Evolutionary conservation across 108 stramenopile species (phyloP).

Genomic region (Hondaea fermentalgiana): DNA sequence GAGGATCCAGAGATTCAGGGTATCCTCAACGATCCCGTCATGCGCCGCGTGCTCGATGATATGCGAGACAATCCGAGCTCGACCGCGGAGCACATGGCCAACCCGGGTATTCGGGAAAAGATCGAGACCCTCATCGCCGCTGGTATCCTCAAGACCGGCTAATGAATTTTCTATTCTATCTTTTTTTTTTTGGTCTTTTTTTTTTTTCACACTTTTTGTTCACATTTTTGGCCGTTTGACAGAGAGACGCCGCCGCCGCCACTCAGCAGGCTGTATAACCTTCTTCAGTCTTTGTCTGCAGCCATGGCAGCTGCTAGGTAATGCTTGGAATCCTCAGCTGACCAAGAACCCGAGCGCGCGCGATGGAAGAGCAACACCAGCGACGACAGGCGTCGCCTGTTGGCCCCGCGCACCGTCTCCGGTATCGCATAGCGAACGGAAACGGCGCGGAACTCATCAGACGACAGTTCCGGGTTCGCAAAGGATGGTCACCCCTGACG

Average conservation of each 20-base stretch:
- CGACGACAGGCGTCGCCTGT: neutral
- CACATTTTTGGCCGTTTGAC: neutral
- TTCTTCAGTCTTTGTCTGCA: too few relatives aligned
- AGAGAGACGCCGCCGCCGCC: too few relatives aligned
- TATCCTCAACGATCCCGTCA: conserved; percentile 90
- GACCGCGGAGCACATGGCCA: conserved; percentile 76
- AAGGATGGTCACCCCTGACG: neutral
- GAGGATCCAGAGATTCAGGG: conserved; percentile 96
- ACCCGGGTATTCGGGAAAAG: conserved; percentile 77
- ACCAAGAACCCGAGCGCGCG: too few relatives aligned
- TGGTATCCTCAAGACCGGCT: conserved; percentile 80
- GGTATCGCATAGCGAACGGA: neutral
- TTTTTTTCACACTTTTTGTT: neutral
- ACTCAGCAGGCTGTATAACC: too few relatives aligned
- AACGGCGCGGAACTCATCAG: neutral
- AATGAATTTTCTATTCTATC: neutral
- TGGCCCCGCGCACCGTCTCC: neutral
- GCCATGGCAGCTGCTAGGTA: too few relatives aligned
- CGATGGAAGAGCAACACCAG: neutral
- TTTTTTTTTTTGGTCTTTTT: neutral
- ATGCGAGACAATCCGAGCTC: conserved; percentile 82
- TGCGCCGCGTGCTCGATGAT: conserved; percentile 83
- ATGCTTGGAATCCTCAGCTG: too few relatives aligned
- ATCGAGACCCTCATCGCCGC: conserved; percentile 95
- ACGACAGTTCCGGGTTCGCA: neutral